Conservation (phyloP, 768 basidiomycete species). For the Kwoniella sp. region DNA sequence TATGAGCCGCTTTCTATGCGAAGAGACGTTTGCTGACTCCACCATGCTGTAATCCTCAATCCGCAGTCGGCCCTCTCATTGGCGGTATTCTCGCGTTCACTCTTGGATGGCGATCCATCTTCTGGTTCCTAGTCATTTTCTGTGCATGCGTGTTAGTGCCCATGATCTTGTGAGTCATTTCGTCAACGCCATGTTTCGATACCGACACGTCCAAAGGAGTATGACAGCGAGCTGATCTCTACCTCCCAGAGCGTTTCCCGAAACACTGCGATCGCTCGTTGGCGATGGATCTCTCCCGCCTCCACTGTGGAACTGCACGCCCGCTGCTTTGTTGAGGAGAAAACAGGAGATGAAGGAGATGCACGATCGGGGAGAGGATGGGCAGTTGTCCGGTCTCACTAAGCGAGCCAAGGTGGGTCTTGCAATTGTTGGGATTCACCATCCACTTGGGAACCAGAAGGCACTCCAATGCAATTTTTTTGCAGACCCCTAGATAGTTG, state of each 20-base stretch:
- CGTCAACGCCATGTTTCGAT: neutral
- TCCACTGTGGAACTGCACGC: conserved; percentile 42
- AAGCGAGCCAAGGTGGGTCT: conserved; percentile 39
- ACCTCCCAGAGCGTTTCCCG: conserved; percentile 56
- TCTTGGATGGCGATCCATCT: conserved; percentile 65
- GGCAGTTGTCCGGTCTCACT: conserved; percentile 2
- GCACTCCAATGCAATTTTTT: no score
- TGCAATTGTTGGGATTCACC: neutral
- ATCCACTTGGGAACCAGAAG: neutral
- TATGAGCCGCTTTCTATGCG: neutral
- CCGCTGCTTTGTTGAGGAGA: conserved; percentile 29
- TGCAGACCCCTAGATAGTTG: no score
- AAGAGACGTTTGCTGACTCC: neutral
- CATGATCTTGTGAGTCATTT: conserved; percentile 57
- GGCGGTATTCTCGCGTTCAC: conserved; percentile 59
- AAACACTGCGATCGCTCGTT: conserved; percentile 58
- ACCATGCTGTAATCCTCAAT: neutral
- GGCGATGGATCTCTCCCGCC: conserved; percentile 53
- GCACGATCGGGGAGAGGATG: conserved; percentile 24
- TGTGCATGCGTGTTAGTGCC: conserved; percentile 37
- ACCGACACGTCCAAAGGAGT: no score
- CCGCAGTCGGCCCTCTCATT: conserved; percentile 24
- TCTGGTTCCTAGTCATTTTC: conserved; percentile 51
- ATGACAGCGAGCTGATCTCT: neutral
- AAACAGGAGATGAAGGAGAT: conserved; percentile 19